Percentiles rank a stretch among this genome's conserved stretches.
Evolutionary conservation across 768 basidiomycete species (phyloP).

Genomic region (Fistulinella prunicolor): DNA sequence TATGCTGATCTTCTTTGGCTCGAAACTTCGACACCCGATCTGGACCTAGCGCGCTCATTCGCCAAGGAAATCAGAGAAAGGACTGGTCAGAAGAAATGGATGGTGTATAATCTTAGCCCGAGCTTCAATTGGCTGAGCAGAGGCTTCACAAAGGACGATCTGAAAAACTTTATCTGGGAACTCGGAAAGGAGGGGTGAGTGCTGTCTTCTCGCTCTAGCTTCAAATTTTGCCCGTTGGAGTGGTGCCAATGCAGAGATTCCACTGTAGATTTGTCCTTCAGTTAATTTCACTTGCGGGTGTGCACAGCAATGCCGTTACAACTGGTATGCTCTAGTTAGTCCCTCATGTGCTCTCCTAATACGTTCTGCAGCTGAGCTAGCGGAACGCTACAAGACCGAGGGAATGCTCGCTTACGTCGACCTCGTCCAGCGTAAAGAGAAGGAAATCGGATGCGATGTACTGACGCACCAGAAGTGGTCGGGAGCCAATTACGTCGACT

Average conservation of each 20-base stretch:
- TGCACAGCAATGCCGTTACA: slow-evolving; percentile 78
- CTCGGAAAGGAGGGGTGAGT: slow-evolving; percentile 81
- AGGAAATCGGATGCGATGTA: slow-evolving; percentile 85
- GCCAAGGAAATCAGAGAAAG: slow-evolving; percentile 69
- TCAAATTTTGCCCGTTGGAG: not conserved
- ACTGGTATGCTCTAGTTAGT: slow-evolving; percentile 50
- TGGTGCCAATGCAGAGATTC: slow-evolving; percentile 4
- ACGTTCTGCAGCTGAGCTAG: slow-evolving; percentile 61
- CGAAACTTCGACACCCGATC: slow-evolving; percentile 86
- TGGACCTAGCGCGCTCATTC: slow-evolving; percentile 76
- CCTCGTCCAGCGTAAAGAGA: slow-evolving; percentile 83
- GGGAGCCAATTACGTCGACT: slow-evolving; percentile 87
- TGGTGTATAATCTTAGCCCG: slow-evolving; percentile 92
- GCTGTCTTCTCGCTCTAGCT: not conserved
- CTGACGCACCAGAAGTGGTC: slow-evolving; percentile 97
- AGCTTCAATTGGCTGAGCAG: slow-evolving; percentile 91
- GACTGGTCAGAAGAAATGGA: slow-evolving; percentile 63
- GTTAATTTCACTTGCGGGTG: slow-evolving; percentile 84
- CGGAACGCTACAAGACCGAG: slow-evolving; percentile 75
- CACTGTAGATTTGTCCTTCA: slow-evolving; percentile 77
- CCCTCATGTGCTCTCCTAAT: slow-evolving; percentile 3
- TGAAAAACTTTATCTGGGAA: slow-evolving; percentile 89
- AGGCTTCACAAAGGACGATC: slow-evolving; percentile 70
- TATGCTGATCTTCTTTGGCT: slow-evolving; percentile 91
- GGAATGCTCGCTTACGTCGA: slow-evolving; percentile 94